These are phyloP conservation scores for Chlamydomonas reinhardtii DNA, from an alignment of 163 green algal species.

Conservation along the genomic window DNA sequence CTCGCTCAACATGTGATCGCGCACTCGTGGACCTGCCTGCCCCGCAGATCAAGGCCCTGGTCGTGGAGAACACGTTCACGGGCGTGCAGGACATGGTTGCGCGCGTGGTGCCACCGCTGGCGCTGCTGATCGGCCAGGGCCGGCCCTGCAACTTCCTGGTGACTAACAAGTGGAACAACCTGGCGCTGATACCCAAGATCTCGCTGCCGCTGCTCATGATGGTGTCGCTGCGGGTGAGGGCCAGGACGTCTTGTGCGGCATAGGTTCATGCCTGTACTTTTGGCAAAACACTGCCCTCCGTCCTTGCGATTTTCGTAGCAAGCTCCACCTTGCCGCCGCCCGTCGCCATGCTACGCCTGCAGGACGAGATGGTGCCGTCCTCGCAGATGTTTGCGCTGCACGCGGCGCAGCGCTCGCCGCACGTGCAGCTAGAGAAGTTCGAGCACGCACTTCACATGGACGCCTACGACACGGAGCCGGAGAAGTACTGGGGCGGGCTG, in stretches of 20 bases:
- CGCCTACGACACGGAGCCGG: slow-evolving; percentile 72
- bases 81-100: slow-evolving; percentile 85
- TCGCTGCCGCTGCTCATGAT: slow-evolving; percentile 81
- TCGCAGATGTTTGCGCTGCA: slow-evolving; percentile 87
- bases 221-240: slow-evolving; percentile 73
- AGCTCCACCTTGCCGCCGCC: too few relatives aligned
- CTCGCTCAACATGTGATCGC: too few relatives aligned
- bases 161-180: slow-evolving; percentile 89
- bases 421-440: slow-evolving; percentile 68
- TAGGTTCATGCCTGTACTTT: background rate
- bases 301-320: too few relatives aligned
- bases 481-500: slow-evolving; percentile 86
- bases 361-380: slow-evolving; percentile 90
- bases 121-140: slow-evolving; percentile 65
- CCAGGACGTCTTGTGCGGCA: too few relatives aligned
- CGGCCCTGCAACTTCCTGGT: slow-evolving; percentile 87
- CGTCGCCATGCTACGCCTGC: too few relatives aligned
- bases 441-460: slow-evolving; percentile 82
- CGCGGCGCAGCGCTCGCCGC: slow-evolving; percentile 27
- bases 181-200: slow-evolving; percentile 51
- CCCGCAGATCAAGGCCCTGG: slow-evolving; percentile 76
- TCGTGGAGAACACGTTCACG: slow-evolving; percentile 98
- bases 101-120: slow-evolving; percentile 68
- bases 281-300: too few relatives aligned
- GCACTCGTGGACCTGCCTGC: background rate